Evolutionary conservation across 441 rosid genomes (phyloP), one percentile per base, ranked within the genome.

Genomic region (Pelargonium citronellum): DNA sequence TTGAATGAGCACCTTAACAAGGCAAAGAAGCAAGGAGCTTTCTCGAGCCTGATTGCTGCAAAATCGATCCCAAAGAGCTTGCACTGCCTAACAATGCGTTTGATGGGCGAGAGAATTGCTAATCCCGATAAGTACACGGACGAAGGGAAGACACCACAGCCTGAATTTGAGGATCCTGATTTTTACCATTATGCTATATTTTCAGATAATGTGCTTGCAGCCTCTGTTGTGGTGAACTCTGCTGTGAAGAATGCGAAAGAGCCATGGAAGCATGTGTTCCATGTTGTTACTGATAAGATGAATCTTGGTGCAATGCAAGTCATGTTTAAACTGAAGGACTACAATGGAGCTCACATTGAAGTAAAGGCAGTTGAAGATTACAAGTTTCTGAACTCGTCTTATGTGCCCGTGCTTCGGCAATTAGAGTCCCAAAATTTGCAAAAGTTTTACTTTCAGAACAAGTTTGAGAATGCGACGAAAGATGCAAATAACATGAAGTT

Each of bases 391-490:
- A 93, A 85, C 72, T 79, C 90, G 3, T 89, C 93, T 0, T 89
- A 89, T 22, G 91, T 86, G 66, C 97, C 98, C 11, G 99, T 95
- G 70, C 81, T 95, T 71, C 86, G 68, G 81, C 99, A 95, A 60
- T 66, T 92, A 79, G 99, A 95, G 72, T 92, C 93, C 5, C 77
- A 95, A 0, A 92, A 95, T 77, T 81, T 95, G 78, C 98, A 90
- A 87, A 89, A 80, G 83, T 95, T 95, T 55, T 95, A 95, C 82
- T 95, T 95, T 43, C 95, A 95, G 89, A 95, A 95, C 71, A 89
- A 88, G 81, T 90, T 92, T 0, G 98, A 92, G 82, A 95, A 95
- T 43, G 97, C 99, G 0, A 87, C 99, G 0, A 95, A 95, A 69
- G 98, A 92, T 75, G 84, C 98, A 0, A 89, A 12, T 12, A 61